Conservation (phyloP, 2,329 filamentous ascomycete genomes). For the Beauveria rudraprayagi region DNA sequence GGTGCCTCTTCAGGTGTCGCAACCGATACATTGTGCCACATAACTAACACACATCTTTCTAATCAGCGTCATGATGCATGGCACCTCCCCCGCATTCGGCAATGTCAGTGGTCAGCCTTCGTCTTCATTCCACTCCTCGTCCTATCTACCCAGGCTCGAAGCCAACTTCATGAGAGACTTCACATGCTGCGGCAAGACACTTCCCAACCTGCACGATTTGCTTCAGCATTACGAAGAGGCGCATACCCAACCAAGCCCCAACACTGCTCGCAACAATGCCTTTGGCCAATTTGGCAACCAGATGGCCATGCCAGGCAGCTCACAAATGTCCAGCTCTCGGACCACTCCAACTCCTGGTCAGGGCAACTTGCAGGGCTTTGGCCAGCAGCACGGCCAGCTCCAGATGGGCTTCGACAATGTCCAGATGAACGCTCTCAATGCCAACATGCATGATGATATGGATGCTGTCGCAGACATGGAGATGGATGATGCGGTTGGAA, state of each 20-base stretch:
- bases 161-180: slow-evolving; percentile 98
- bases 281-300: slow-evolving; percentile 31
- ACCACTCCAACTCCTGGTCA: slow-evolving; percentile 24
- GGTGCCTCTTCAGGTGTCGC: slow-evolving; percentile 2
- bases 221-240: slow-evolving; percentile 95
- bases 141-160: slow-evolving; percentile 91
- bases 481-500: slow-evolving; percentile 74
- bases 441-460: slow-evolving; percentile 52
- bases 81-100: slow-evolving; percentile 75
- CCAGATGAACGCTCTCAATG: slow-evolving; percentile 34
- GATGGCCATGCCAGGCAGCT: slow-evolving; percentile 24
- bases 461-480: slow-evolving; percentile 93
- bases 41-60: slow-evolving; percentile 17
- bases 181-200: slow-evolving; percentile 81
- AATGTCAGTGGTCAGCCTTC: slow-evolving; percentile 56
- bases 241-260: slow-evolving; percentile 63
- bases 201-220: slow-evolving; percentile 88
- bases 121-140: slow-evolving; percentile 94
- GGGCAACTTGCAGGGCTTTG: slow-evolving; percentile 21
- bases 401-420: slow-evolving; percentile 22
- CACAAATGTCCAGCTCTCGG: slow-evolving; percentile 27
- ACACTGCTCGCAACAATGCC: slow-evolving; percentile 31
- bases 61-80: slow-evolving; percentile 82
- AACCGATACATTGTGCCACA: slow-evolving; percentile 4
- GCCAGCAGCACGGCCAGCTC: slow-evolving; percentile 20